These are phyloP conservation scores for Plenodomus lindquistii DNA, from an alignment of 2,329 filamentous ascomycete species.

Conservation along the genomic window DNA sequence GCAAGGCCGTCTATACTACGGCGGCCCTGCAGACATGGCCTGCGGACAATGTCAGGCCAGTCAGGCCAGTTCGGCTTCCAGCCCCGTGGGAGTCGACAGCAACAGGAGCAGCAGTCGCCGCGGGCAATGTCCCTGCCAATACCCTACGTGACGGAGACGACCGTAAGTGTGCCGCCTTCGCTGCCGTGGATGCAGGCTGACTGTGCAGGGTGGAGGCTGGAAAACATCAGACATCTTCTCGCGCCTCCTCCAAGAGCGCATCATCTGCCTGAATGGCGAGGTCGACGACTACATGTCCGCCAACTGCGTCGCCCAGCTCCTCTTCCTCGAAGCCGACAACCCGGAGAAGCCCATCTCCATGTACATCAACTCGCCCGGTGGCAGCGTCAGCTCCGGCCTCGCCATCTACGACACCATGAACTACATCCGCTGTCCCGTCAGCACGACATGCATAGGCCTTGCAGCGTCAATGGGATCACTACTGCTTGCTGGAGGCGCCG, in stretches of 20 bases:
- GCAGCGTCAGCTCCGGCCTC: constrained; percentile 79
- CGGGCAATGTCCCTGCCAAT: constrained; percentile 50
- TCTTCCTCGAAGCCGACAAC: constrained; percentile 97
- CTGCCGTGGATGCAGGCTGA: constrained; percentile 28
- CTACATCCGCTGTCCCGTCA: constrained; percentile 91
- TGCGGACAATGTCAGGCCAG: constrained; percentile 29
- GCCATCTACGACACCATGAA: constrained; percentile 99
- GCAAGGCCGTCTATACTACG: constrained; percentile 21
- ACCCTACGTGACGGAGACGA: constrained; percentile 56
- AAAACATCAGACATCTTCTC: constrained; percentile 56
- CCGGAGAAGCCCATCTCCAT: constrained; percentile 94
- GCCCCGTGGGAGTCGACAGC: constrained; percentile 19
- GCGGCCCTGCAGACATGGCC: constrained; percentile 12
- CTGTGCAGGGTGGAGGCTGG: constrained; percentile 53
- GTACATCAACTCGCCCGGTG: constrained; percentile 97
- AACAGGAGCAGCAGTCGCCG: constrained; percentile 23
- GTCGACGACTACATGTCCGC: constrained; percentile 90
- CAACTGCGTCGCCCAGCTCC: constrained; percentile 91
- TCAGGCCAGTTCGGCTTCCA: constrained; percentile 33
- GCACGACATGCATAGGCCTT: constrained; percentile 91
- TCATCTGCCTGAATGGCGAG: constrained; percentile 88
- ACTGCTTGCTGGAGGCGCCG: constrained; percentile 80
- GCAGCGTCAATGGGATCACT: constrained; percentile 95
- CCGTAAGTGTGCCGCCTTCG: constrained; percentile 38
- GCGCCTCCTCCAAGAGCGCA: constrained; percentile 71